A percentile compares a stretch with the other conserved stretches of the same genome.
These are phyloP conservation scores for Apophysomyces variabilis DNA, from an alignment of 371 early-diverging fungal genomes.

Conservation along the genomic window DNA sequence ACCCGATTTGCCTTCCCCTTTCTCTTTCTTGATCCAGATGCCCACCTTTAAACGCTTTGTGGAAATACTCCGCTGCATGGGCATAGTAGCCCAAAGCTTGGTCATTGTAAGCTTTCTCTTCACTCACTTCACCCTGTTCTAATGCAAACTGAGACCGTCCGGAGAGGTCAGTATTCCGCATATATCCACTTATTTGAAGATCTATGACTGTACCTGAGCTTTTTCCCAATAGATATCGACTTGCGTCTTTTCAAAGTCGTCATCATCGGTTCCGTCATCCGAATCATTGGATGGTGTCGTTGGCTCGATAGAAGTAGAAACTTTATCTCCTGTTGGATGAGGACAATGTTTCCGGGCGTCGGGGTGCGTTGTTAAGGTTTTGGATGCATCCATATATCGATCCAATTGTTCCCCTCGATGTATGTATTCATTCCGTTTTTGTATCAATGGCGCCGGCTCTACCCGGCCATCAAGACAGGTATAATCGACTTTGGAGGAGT, in stretches of 20 bases:
- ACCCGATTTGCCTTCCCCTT: no score
- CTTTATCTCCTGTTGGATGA: conserved; percentile 17
- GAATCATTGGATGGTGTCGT: no score
- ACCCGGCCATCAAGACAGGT: conserved; percentile 13
- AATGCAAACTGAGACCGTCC: conserved; percentile 17
- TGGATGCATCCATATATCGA: conserved; percentile 20
- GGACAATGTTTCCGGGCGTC: conserved; percentile 26
- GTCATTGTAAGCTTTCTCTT: conserved; percentile 39
- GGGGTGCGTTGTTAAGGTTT: conserved; percentile 20
- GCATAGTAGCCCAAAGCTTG: conserved; percentile 51
- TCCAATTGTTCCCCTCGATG: conserved; percentile 46
- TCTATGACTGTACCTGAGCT: conserved; percentile 35
- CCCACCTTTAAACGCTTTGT: conserved; percentile 46
- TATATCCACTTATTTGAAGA: no score
- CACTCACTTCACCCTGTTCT: conserved; percentile 51
- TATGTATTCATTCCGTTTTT: conserved; percentile 44
- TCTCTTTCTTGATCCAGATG: no score
- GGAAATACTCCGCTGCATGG: conserved; percentile 49
- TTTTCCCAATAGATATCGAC: conserved; percentile 35
- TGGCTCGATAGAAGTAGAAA: conserved; percentile 24
- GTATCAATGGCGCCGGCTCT: conserved; percentile 33
- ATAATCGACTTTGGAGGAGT: neutral
- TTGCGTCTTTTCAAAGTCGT: conserved; percentile 27
- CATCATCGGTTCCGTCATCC: conserved; percentile 20
- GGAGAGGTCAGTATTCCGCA: neutral